Conservation (phyloP, 352 stramenopile genomes). For the Phytophthora kernoviae region DNA sequence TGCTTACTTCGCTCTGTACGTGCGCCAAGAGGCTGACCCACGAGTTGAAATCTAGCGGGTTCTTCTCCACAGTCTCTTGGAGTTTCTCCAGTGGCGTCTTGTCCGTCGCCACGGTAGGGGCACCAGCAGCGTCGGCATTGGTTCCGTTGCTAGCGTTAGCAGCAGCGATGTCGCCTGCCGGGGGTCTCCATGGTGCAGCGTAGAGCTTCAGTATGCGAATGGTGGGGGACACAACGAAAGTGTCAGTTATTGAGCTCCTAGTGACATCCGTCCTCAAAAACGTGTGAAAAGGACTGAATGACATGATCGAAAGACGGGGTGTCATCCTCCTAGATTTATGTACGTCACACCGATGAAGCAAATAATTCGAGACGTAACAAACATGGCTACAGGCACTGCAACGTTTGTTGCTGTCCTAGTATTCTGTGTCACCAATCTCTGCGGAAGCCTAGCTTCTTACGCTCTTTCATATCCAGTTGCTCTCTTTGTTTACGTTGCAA, state of each 20-base stretch:
- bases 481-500: conserved; percentile 39
- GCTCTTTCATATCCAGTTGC: conserved; percentile 43
- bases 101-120: conserved; percentile 2
- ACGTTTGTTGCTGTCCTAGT: neutral
- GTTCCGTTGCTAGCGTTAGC: conserved; percentile 6
- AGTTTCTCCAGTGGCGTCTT: conserved; percentile 58
- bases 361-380: conserved; percentile 10
- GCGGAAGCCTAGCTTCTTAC: conserved; percentile 38
- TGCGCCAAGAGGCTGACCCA: conserved; percentile 77
- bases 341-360: conserved; percentile 11
- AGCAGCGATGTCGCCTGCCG: conserved; percentile 2
- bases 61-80: conserved; percentile 56
- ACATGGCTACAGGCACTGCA: neutral
- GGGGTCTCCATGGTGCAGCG: conserved; percentile 28
- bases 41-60: conserved; percentile 82
- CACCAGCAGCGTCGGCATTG: conserved; percentile 6
- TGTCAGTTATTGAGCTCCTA: neutral
- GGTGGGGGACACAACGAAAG: conserved; percentile 22
- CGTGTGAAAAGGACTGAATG: neutral
- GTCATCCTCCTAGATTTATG: conserved; percentile 5
- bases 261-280: conserved; percentile 23
- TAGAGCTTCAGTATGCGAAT: conserved; percentile 16
- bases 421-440: conserved; percentile 16
- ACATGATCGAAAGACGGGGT: conserved; percentile 19
- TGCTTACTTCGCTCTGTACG: conserved; percentile 65